Percentiles rank a stretch among this genome's conserved stretches.
phyloP scores from a whole-genome alignment of 2,329 filamentous ascomycete species.

The Leptographium wingfieldii region DNA sequence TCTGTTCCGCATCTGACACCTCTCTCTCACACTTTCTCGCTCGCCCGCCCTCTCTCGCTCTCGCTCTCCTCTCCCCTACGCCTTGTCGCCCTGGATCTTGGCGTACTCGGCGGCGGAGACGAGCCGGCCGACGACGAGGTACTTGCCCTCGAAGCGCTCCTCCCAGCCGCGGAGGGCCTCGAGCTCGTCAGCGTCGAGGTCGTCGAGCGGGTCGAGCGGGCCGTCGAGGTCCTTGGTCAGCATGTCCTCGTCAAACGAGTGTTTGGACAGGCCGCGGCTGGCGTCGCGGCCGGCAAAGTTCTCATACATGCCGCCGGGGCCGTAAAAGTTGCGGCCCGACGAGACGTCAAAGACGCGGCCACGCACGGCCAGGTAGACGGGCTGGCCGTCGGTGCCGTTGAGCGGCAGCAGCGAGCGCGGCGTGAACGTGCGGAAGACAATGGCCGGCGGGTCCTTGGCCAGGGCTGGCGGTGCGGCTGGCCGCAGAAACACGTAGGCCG shows the following conservation, averaged over 20 bases:
- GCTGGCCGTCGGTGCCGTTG: conserved; percentile 61
- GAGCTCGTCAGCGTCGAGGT: conserved; percentile 60
- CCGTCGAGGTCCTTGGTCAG: conserved; percentile 81
- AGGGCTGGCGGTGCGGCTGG: conserved; percentile 33
- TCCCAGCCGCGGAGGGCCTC: conserved; percentile 86
- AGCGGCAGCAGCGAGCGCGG: conserved; percentile 72
- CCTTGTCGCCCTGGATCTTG: not conserved
- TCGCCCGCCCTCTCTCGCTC: too few species aligned
- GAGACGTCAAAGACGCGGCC: conserved; percentile 87
- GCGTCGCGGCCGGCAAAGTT: conserved; percentile 95
- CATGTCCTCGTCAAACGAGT: conserved; percentile 93
- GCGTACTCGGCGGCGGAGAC: conserved; percentile 39
- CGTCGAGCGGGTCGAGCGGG: conserved; percentile 64
- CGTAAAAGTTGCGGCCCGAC: conserved; percentile 83
- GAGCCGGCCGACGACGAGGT: conserved; percentile 82
- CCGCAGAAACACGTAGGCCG: conserved; percentile 42
- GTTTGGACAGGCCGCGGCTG: conserved; percentile 71
- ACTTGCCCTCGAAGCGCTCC: conserved; percentile 86
- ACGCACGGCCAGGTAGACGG: conserved; percentile 84
- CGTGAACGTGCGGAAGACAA: conserved; percentile 58
- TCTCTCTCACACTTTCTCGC: not conserved
- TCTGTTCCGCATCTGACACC: not conserved
- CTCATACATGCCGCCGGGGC: conserved; percentile 84
- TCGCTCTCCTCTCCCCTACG: not conserved
- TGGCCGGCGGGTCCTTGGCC: conserved; percentile 40